Evolutionary conservation across 495 filamentous ascomycete genomes (phyloP).

Genomic region (Neurospora sp.): DNA sequence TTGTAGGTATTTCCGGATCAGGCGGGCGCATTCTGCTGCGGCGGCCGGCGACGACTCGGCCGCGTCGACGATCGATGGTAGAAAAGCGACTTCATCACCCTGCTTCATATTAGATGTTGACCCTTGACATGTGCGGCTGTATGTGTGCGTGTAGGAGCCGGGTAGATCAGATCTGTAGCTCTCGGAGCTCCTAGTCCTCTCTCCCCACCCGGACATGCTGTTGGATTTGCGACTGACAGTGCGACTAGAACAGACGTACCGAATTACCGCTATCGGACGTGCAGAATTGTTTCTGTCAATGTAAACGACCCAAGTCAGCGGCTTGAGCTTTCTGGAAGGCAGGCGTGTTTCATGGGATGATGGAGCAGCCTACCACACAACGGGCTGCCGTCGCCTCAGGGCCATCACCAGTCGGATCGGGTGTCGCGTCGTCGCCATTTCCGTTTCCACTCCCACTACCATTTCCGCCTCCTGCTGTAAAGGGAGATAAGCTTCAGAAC

Average conservation of each 20-base stretch:
- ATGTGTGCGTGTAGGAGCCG: background rate
- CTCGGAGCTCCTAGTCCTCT: background rate
- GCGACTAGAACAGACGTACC: constrained; percentile 31
- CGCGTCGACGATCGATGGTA: constrained; percentile 89
- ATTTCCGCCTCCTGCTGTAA: constrained; percentile 6
- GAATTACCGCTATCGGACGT: constrained; percentile 56
- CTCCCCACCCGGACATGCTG: background rate
- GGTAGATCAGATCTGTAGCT: background rate
- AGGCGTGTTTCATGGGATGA: constrained; percentile 8
- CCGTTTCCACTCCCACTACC: constrained; percentile 4
- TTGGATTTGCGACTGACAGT: background rate
- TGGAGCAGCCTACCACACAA: constrained; percentile 35
- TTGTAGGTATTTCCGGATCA: constrained; percentile 73
- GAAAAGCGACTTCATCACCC: constrained; percentile 82
- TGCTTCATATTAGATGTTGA: constrained; percentile 17
- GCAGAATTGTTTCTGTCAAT: constrained; percentile 54
- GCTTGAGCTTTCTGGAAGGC: background rate
- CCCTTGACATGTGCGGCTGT: background rate
- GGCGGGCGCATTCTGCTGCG: constrained; percentile 61
- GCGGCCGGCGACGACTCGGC: constrained; percentile 86
- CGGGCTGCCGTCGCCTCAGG: constrained; percentile 49
- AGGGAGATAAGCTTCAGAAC: background rate
- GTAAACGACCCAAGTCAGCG: constrained; percentile 8
- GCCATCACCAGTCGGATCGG: constrained; percentile 31
- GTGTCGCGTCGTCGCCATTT: constrained; percentile 12